Base-by-base conservation (phyloP, 345 rosid genomes). In the Sapria himalayana region DNA sequence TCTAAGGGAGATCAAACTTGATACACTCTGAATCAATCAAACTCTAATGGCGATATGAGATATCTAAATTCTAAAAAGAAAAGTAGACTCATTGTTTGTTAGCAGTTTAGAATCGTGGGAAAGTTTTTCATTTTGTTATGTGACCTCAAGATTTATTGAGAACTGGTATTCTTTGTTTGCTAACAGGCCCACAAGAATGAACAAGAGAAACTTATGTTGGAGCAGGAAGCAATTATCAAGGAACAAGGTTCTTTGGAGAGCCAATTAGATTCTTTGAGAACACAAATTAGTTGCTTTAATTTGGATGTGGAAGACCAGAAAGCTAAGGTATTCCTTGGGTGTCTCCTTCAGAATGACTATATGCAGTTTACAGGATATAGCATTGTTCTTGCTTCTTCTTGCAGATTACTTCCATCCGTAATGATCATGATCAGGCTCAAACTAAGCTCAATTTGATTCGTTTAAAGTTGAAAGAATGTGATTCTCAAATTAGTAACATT, bases 391-490 rank as follows among this genome's bases (percentile, higher is more conserved):
- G 45, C 8, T n/a, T 68, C 36, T 18, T 57, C 22, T 29, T 67
- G 51, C 65, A 89, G 98, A 92, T 76, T 43, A 55, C 64, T 45
- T 67, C 64, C 46, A 45, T 64, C 7, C 72, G 64, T 29, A 62
- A 62, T 20, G 55, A 37, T 63, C 85, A 70, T 50, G 77, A 69
- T 23, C 61, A 69, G 53, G 78, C 73, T 48, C 73, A 63, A 49
- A 54, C 78, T 22, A 81, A 77, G 63, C 80, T 89, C 19, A 64
- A 72, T 63, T 31, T 59, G 25, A 54, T 79, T 43, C 81, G 81
- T 43, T 52, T 44, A 45, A 82, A 73, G 84, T 65, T 79, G 86
- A 82, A 77, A 66, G 93, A 89, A 50, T 73, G 95, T 29, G 98
- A 89, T 62, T 57, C 95, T 19, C 73, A 77, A 63, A 89, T 89